Evolutionary conservation across 208 protist genomes (phyloP), one percentile per base, ranked within the genome.

Genomic region (Leptomonas pyrrhocoris): DNA sequence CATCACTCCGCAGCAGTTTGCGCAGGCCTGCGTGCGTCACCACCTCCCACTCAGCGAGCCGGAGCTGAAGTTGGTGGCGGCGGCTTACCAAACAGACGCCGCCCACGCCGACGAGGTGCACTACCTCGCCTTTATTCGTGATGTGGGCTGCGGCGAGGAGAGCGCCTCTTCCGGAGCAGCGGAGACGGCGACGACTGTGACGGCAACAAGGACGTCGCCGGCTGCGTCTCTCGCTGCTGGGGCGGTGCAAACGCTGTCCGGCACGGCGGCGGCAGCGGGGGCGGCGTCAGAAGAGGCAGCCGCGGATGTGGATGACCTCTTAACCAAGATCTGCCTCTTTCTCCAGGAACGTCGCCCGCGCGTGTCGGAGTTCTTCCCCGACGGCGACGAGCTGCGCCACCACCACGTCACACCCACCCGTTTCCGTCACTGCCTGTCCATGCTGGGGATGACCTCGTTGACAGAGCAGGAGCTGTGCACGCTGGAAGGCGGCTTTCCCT

Each of bases 381-480:
- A 97, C 57, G 87, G 86, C 50, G 93, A 97, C 69, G 83, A 86
- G 73, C 78, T 97, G 50, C 85, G 90, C 42, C 88, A 95, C 69
- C 77, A 78, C n/a, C 83, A 86, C 60, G 86, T 97, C 38, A 85
- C 84, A 11, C 69, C 74, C 6, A 75, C 79, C n/a, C 90, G 88
- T 55, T 97, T 97, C 68, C 84, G 88, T 12, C 84, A 91, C 63
- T 84, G 83, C 57, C 21, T 96, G 3, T 80, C 77, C 25, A 88
- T 94, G 73, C 71, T 96, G n/a, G 88, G 89, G n/a, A 34, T 93
- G 16, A 51, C 58, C 4, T 62, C 50, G 4, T 74, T 95, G 23
- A 80, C 74, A 4, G 90, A 87, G 65, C 31, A 36, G 30, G 83
- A 95, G 60, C 63, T 90, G 23, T 36, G 43, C 2, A 60, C 80